A percentile compares a stretch with the other conserved stretches of the same genome.
phyloP scores from a whole-genome alignment of 2,329 filamentous ascomycete genomes.

The Pyrenophora seminiperda region DNA sequence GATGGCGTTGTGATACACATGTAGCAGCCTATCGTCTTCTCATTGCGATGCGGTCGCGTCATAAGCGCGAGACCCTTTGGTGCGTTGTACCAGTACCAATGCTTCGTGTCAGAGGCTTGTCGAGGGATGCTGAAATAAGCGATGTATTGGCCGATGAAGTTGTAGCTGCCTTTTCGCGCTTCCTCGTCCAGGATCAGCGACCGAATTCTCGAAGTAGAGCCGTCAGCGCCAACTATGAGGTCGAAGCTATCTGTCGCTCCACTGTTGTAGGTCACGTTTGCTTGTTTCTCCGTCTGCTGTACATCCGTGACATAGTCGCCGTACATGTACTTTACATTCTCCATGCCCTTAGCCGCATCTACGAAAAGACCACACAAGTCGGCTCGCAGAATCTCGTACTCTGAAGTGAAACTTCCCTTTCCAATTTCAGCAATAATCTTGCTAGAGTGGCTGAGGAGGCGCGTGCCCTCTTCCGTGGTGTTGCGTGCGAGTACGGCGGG shows the following conservation, averaged over 20 bases:
- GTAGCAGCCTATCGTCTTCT: constrained; percentile 33
- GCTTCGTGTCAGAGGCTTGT: constrained; percentile 21
- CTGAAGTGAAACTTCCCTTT: constrained; percentile 35
- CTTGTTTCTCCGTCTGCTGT: constrained; percentile 24
- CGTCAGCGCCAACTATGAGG: constrained; percentile 39
- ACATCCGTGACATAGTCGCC: constrained; percentile 23
- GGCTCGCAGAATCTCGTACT: constrained; percentile 42
- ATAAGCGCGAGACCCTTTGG: constrained; percentile 30
- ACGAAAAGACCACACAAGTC: constrained; percentile 45
- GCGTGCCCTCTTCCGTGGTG: constrained; percentile 51
- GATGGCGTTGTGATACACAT: constrained; percentile 29
- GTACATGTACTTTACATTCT: constrained; percentile 14
- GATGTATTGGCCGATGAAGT: constrained; percentile 34
- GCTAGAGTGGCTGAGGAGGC: constrained; percentile 38
- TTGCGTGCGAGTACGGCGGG: constrained; percentile 41
- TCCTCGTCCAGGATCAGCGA: constrained; percentile 32
- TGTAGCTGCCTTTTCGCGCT: constrained; percentile 21
- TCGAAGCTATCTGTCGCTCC: constrained; percentile 33
- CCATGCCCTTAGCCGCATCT: constrained; percentile 13
- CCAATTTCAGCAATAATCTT: constrained; percentile 28
- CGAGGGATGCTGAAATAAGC: constrained; percentile 41
- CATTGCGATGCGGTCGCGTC: constrained; percentile 34
- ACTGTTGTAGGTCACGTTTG: constrained; percentile 31
- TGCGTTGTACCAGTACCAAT: constrained; percentile 36
- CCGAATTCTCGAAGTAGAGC: constrained; percentile 31